A percentile compares a stretch with the other conserved stretches of the same genome.
Conservation (phyloP, 1,284 basidiomycete species). For the Ceratobasidium sp. region DNA sequence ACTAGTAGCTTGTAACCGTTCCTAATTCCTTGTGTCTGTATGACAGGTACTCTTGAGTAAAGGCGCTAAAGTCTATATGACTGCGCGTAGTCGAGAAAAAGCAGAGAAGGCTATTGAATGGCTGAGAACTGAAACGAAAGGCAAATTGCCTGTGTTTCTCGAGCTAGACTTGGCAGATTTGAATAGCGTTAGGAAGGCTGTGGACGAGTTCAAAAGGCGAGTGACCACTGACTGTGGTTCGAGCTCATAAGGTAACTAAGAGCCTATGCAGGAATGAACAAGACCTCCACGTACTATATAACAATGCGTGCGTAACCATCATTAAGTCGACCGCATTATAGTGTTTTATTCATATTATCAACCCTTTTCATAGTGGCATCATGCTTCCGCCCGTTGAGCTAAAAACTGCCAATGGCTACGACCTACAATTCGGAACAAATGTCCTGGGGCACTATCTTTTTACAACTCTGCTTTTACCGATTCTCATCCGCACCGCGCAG, state of each 20-base stretch:
- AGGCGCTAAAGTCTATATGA: slow-evolving; percentile 53
- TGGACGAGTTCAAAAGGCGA: slow-evolving; percentile 58
- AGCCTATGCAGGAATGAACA: slow-evolving; percentile 52
- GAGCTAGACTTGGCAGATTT: slow-evolving; percentile 67
- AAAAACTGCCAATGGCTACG: slow-evolving; percentile 51
- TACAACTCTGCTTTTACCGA: slow-evolving; percentile 32
- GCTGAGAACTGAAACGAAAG: slow-evolving; percentile 48
- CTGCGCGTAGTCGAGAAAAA: slow-evolving; percentile 49
- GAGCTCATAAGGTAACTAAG: neutral
- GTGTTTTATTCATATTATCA: neutral
- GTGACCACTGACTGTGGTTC: slow-evolving; percentile 39
- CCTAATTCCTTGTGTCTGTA: neutral
- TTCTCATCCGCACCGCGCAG: slow-evolving; percentile 25
- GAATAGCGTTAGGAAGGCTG: slow-evolving; percentile 58
- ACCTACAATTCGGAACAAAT: slow-evolving; percentile 41
- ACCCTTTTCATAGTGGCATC: slow-evolving; percentile 58
- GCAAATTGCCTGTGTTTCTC: slow-evolving; percentile 58
- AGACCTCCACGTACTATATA: slow-evolving; percentile 59
- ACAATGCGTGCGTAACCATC: slow-evolving; percentile 55
- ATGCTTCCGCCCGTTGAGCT: slow-evolving; percentile 56
- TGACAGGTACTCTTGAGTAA: slow-evolving; percentile 47
- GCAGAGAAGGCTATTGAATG: slow-evolving; percentile 49
- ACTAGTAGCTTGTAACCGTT: no score
- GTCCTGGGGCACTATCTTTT: slow-evolving; percentile 40
- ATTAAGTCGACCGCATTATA: no score